Base-by-base conservation (phyloP, 1,284 basidiomycete species). In the Pascua sp. region DNA sequence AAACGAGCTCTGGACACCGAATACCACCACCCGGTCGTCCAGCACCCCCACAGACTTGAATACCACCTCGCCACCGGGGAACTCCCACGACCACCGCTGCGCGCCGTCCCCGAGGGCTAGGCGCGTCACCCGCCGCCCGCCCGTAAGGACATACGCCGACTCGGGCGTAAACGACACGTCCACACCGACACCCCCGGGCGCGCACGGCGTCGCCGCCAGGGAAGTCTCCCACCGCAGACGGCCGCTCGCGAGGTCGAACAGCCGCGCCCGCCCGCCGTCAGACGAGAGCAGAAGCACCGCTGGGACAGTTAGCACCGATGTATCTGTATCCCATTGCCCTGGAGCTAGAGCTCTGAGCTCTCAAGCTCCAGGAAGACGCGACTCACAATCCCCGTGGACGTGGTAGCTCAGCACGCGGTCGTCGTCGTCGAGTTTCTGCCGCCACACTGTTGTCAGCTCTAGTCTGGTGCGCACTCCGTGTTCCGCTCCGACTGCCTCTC, bases 381-480 rank as follows among this genome's bases (percentile, higher is more conserved):
- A 67, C 76, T 57, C 64, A 91, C 89, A 77, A 63, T 86, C 80
- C 8, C 80, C 80, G 54, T 85, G 78, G 41, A 81, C 81, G 62
- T 85, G 82, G 68, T 88, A 90, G n/a, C 81, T 82, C n/a, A 85
- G 73, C 53, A 93, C 82, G 16, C 80, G 79, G 63, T 95, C 70
- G 39, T 87, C 85, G 63, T 95, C 70, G 39, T 87, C 85, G 62
- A 87, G 85, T 51, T 86, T 71, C 71, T 88, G 84, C 71, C 93
- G 83, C 93, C 93, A 97, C 18, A 82, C 91, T 91, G 65, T 42
- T 44, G 56, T 67, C 67, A 24, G 3, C 49, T 32, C 24, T 32
- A 32, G 24, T 32, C 24, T 32, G 24, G 24, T 32, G 36, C 32
- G 10, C n/a, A n/a, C n/a, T n/a, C 41, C 40, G 13, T 24, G 17